Evolutionary conservation across 371 early-diverging fungal genomes (phyloP).

Genomic region (Choanephora cucurbitarum): DNA sequence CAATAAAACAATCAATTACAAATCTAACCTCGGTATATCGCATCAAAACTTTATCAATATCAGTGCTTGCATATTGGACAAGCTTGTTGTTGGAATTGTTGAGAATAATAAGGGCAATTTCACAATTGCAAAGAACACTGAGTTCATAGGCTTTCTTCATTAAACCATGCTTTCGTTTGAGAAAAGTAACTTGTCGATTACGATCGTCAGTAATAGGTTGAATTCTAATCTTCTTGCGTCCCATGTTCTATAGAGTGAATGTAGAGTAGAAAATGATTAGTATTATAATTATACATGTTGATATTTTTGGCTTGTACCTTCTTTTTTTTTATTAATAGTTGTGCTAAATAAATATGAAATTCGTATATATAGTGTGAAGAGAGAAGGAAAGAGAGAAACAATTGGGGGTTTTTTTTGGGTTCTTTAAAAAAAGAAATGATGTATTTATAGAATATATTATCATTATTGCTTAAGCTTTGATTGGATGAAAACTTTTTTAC

Average conservation of each 20-base stretch:
- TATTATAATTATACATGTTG: no score
- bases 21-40: slow-evolving; percentile 81
- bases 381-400: not conserved
- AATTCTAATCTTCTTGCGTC: slow-evolving; percentile 97
- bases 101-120: slow-evolving; percentile 94
- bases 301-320: no score
- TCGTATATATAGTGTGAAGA: not conserved
- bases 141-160: slow-evolving; percentile 99
- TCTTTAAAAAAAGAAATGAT: no score
- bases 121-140: slow-evolving; percentile 94
- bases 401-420: not conserved
- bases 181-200: slow-evolving; percentile 71
- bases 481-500: not conserved
- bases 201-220: slow-evolving; percentile 92
- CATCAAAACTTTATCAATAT: slow-evolving; percentile 91
- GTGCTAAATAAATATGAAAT: no score
- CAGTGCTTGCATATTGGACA: slow-evolving; percentile 88
- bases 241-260: slow-evolving; percentile 58
- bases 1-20: not conserved
- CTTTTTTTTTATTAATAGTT: no score
- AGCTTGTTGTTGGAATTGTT: slow-evolving; percentile 84
- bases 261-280: no score
- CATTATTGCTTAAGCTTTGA: slow-evolving; percentile 1
- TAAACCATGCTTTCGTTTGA: slow-evolving; percentile 65
- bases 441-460: not conserved